phyloP scores from a whole-genome alignment of 768 basidiomycete species.

The Naganishia kalamii region DNA sequence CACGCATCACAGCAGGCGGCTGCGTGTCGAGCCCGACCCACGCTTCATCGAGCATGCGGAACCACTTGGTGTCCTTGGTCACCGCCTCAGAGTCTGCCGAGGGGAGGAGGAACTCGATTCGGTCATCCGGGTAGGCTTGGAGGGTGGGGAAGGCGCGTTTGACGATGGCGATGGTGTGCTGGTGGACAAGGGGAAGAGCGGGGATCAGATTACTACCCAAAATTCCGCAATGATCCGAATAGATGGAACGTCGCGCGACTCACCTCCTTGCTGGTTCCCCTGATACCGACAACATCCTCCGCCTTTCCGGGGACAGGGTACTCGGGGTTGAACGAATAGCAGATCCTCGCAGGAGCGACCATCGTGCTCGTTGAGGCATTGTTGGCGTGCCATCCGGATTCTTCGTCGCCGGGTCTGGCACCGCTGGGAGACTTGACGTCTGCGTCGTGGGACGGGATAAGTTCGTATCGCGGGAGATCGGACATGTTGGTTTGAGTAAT shows the following conservation, averaged over 20 bases:
- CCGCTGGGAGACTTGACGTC: conserved; percentile 1
- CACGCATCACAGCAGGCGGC: conserved; percentile 6
- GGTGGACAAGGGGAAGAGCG: neutral
- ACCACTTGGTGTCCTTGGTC: conserved; percentile 14
- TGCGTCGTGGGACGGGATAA: neutral
- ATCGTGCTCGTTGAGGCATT: neutral
- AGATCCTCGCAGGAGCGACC: neutral
- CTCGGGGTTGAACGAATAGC: conserved; percentile 12
- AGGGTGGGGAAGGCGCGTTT: conserved; percentile 10
- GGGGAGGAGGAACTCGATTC: conserved; percentile 7
- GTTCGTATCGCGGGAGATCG: conserved; percentile 8
- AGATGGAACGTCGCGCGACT: neutral
- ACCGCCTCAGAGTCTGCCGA: conserved; percentile 4
- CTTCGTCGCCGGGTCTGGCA: neutral
- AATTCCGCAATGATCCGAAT: neutral
- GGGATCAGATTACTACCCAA: neutral
- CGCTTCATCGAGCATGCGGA: conserved; percentile 12
- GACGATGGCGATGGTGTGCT: conserved; percentile 12
- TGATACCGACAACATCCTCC: conserved; percentile 13
- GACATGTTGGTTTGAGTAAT: conserved; percentile 6
- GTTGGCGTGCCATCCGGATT: neutral
- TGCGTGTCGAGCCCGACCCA: conserved; percentile 1
- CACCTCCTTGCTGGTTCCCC: conserved; percentile 7
- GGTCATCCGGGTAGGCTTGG: neutral
- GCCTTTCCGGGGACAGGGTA: conserved; percentile 7